Evolutionary conservation across 495 filamentous ascomycete genomes (phyloP).

Genomic region (Aspergillus coremiiformis): DNA sequence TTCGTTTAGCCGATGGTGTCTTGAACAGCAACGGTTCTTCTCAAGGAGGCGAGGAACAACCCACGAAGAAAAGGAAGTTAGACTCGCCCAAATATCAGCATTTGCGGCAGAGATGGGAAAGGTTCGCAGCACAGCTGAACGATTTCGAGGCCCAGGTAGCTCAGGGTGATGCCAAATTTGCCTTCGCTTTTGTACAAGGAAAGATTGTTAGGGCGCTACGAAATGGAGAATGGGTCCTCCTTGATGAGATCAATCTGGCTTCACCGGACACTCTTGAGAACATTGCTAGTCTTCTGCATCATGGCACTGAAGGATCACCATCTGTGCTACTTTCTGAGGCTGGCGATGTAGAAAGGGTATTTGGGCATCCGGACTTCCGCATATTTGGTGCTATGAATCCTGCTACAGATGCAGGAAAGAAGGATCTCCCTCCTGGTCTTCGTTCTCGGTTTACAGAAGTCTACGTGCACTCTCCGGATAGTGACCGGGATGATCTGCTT

Average conservation of each 20-base stretch:
- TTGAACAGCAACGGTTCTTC: slow-evolving; percentile 35
- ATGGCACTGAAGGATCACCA: slow-evolving; percentile 55
- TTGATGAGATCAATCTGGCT: slow-evolving; percentile 96
- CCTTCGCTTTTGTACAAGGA: slow-evolving; percentile 92
- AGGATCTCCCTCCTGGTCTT: slow-evolving; percentile 78
- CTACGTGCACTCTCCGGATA: slow-evolving; percentile 84
- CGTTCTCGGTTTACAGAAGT: slow-evolving; percentile 88
- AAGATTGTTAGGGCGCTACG: slow-evolving; percentile 86
- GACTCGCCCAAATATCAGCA: slow-evolving; percentile 59
- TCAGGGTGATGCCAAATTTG: slow-evolving; percentile 72
- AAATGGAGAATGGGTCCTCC: slow-evolving; percentile 95
- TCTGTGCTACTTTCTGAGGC: slow-evolving; percentile 87
- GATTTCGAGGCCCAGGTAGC: slow-evolving; percentile 77
- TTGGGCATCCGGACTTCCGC: slow-evolving; percentile 86
- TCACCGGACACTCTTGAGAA: slow-evolving; percentile 91
- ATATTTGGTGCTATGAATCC: slow-evolving; percentile 99
- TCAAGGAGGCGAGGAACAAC: slow-evolving; percentile 50
- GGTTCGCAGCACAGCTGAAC: slow-evolving; percentile 66
- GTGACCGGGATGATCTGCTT: slow-evolving; percentile 71
- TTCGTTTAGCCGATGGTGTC: slow-evolving; percentile 73
- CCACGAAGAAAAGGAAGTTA: slow-evolving; percentile 73
- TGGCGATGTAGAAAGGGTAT: slow-evolving; percentile 79
- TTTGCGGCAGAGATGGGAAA: slow-evolving; percentile 69
- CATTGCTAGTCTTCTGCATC: slow-evolving; percentile 75
- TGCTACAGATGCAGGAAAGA: slow-evolving; percentile 92